A percentile compares a stretch with the other conserved stretches of the same genome.
Evolutionary conservation across 345 rosid genomes (phyloP).

Genomic region (Brassica incana): DNA sequence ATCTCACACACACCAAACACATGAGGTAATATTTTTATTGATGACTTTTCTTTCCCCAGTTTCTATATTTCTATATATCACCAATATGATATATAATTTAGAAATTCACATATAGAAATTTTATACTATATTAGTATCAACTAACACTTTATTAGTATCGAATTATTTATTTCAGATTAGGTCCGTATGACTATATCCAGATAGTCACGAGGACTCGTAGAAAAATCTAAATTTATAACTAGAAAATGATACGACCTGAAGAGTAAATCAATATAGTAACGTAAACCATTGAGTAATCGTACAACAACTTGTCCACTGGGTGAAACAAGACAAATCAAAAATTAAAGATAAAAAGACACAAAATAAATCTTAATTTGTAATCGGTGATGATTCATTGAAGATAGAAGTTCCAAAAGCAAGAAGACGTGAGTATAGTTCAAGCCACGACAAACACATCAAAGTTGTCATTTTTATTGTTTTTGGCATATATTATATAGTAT

Average conservation of each 20-base stretch:
- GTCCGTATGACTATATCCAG: not conserved
- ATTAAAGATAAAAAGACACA: not conserved
- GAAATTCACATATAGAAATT: not conserved
- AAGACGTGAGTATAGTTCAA: conserved; percentile 3
- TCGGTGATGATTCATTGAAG: conserved; percentile 17
- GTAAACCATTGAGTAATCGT: conserved; percentile 29
- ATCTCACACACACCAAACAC: conserved; percentile 59
- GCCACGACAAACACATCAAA: conserved; percentile 10
- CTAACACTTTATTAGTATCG: not conserved
- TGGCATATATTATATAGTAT: not conserved
- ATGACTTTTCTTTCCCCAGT: not conserved
- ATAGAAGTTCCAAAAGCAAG: conserved; percentile 7
- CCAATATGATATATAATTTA: not conserved
- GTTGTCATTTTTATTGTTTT: not conserved
- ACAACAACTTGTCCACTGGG: conserved; percentile 37
- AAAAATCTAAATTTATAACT: conserved; percentile 17
- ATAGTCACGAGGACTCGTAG: conserved; percentile 9
- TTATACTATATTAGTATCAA: not conserved
- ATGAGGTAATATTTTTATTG: conserved; percentile 47
- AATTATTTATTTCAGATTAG: not conserved
- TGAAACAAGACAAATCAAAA: conserved; percentile 22
- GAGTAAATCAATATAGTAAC: conserved; percentile 9
- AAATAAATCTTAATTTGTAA: not conserved
- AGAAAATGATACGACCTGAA: conserved; percentile 2
- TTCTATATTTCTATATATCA: not conserved